Evolutionary conservation across 345 rosid species (phyloP).

Genomic region (Eucalyptus cloeziana): DNA sequence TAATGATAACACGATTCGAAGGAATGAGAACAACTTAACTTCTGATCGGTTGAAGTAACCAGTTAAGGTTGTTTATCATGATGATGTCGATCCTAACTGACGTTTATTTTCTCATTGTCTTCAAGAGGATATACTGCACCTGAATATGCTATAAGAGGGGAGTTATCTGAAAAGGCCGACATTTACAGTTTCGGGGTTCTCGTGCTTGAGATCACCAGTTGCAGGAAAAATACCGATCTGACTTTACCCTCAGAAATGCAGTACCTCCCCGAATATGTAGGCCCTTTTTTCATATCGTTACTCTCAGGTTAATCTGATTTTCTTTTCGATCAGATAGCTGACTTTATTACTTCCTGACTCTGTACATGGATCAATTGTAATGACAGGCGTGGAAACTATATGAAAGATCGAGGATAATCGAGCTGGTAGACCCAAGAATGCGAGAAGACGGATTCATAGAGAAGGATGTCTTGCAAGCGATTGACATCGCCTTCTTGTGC

Average conservation of each 20-base stretch:
- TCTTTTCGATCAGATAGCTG: neutral
- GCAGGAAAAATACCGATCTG: constrained; percentile 54
- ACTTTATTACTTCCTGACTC: neutral
- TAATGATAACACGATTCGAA: neutral
- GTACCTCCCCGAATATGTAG: constrained; percentile 63
- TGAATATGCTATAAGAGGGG: constrained; percentile 59
- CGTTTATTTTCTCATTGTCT: neutral
- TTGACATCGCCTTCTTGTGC: constrained; percentile 41
- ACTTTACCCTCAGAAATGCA: constrained; percentile 48
- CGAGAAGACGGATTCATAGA: constrained; percentile 13
- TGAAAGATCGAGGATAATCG: constrained; percentile 17
- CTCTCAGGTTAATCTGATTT: neutral
- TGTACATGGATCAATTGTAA: neutral
- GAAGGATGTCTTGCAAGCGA: constrained; percentile 26
- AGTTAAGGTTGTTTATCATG: neutral
- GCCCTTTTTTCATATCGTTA: neutral
- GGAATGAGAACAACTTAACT: neutral
- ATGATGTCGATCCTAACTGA: neutral
- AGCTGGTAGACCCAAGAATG: constrained; percentile 39
- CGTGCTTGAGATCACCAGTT: constrained; percentile 48
- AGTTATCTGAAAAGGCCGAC: constrained; percentile 61
- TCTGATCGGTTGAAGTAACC: neutral
- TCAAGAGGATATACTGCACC: constrained; percentile 65
- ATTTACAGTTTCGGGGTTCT: constrained; percentile 67
- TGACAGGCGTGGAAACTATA: constrained; percentile 51